Evolutionary conservation across 805 yeast species (phyloP).

Genomic region (Naumovozyma baii): DNA sequence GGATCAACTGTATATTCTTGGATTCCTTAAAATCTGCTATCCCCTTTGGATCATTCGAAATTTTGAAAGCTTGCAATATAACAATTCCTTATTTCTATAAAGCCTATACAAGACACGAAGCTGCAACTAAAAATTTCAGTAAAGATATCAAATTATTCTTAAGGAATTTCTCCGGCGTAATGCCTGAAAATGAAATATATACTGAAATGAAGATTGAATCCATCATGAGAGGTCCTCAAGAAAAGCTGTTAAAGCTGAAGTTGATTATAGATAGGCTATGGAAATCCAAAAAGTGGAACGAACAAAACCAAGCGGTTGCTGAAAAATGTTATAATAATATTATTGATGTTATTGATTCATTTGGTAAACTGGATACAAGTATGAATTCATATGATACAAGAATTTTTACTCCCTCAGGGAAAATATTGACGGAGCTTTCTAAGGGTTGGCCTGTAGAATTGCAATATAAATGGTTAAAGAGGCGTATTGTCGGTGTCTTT

Average conservation of each 20-base stretch:
- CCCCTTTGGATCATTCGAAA: conserved; percentile 64
- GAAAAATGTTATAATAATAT: conserved; percentile 43
- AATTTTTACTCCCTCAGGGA: conserved; percentile 86
- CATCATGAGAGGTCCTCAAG: conserved; percentile 52
- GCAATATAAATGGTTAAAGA: conserved; percentile 78
- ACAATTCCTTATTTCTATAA: conserved; percentile 86
- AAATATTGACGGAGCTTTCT: conserved; percentile 74
- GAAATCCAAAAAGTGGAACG: conserved; percentile 32
- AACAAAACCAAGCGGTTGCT: conserved; percentile 19
- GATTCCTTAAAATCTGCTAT: conserved; percentile 62
- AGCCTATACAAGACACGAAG: conserved; percentile 89
- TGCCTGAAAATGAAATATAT: conserved; percentile 29
- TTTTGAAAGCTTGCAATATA: conserved; percentile 68
- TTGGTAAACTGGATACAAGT: conserved; percentile 46
- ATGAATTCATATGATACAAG: conserved; percentile 45
- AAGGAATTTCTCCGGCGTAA: conserved; percentile 25
- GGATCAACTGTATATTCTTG: conserved; percentile 77
- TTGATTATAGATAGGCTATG: conserved; percentile 55
- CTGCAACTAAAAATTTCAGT: conserved; percentile 66
- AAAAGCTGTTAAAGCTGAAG: conserved; percentile 64
- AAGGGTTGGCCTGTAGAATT: conserved; percentile 79
- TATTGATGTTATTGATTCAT: conserved; percentile 64
- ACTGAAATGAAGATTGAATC: conserved; percentile 47
- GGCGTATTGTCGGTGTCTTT: conserved; percentile 74
- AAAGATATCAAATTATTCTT: conserved; percentile 37